These are phyloP conservation scores for Tuber calosporum DNA, from an alignment of 495 filamentous ascomycete species.

Conservation along the genomic window DNA sequence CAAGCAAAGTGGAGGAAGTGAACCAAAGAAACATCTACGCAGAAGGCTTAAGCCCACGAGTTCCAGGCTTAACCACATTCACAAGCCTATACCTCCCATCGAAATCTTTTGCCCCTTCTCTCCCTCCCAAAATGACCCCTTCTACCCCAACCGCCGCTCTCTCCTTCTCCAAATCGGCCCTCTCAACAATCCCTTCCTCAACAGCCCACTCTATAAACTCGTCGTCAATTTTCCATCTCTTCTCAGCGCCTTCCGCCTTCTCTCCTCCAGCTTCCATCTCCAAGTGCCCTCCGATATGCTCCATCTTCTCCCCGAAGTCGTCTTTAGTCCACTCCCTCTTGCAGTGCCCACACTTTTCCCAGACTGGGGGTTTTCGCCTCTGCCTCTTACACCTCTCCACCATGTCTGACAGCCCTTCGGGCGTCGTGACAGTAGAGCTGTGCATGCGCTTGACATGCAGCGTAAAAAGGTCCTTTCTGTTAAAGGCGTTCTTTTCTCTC, in stretches of 20 bases:
- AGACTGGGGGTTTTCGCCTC: neutral
- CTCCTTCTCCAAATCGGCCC: constrained; percentile 37
- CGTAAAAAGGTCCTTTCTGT: constrained; percentile 84
- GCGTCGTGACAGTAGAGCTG: constrained; percentile 43
- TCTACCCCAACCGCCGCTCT: neutral
- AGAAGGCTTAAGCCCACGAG: constrained; percentile 3
- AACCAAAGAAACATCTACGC: neutral
- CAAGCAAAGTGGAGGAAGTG: neutral
- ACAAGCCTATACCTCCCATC: neutral
- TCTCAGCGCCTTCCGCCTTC: constrained; percentile 20
- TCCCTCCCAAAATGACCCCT: neutral
- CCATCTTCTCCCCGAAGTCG: neutral
- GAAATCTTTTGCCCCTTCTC: neutral
- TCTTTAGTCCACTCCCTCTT: neutral
- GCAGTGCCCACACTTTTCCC: neutral
- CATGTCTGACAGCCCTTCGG: constrained; percentile 27
- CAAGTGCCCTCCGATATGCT: neutral
- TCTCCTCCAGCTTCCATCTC: neutral
- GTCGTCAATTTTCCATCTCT: constrained; percentile 52
- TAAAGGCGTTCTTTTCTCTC: constrained; percentile 60
- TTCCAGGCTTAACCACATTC: neutral
- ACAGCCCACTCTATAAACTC: constrained; percentile 52
- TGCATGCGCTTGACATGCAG: constrained; percentile 91
- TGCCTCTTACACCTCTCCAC: constrained; percentile 2
- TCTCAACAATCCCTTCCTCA: constrained; percentile 53